These are phyloP conservation scores for Ustilago crameri DNA, from an alignment of 1,284 basidiomycete genomes.

Conservation along the genomic window DNA sequence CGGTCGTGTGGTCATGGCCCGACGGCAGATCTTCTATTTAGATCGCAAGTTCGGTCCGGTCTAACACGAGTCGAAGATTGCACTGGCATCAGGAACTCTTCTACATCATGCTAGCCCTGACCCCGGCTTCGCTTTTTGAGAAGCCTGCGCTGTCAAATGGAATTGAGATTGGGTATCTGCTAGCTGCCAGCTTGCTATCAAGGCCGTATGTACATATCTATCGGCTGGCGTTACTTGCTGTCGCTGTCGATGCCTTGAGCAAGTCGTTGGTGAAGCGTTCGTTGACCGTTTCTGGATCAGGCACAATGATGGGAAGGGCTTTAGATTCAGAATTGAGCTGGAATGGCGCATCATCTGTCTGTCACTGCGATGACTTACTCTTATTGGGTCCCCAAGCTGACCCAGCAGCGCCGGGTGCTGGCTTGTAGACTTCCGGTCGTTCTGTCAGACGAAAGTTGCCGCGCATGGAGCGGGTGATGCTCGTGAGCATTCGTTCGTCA, in stretches of 20 bases:
- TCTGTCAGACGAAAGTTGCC: slow-evolving; percentile 12
- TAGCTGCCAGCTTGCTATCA: background rate
- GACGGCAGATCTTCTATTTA: background rate
- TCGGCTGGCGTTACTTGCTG: slow-evolving; percentile 6
- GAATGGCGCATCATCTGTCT: background rate
- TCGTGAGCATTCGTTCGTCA: background rate
- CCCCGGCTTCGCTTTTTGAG: too few relatives aligned
- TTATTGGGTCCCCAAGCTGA: slow-evolving; percentile 50
- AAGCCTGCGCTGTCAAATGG: too few relatives aligned
- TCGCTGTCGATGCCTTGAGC: slow-evolving; percentile 30
- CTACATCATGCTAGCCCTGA: too few relatives aligned
- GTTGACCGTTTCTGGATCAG: slow-evolving; percentile 31
- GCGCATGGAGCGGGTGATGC: background rate
- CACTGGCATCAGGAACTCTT: too few relatives aligned
- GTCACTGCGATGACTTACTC: slow-evolving; percentile 19
- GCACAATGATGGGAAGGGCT: background rate
- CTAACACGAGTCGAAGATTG: too few relatives aligned
- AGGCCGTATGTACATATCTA: background rate
- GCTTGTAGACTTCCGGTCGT: slow-evolving; percentile 41
- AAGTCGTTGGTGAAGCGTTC: slow-evolving; percentile 41
- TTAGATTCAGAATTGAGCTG: background rate
- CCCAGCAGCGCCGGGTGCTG: slow-evolving; percentile 32
- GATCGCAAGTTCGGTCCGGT: background rate
- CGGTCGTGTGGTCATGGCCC: too few relatives aligned
- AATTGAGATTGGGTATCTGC: too few relatives aligned